Evolutionary conservation across 345 rosid genomes (phyloP).

Genomic region (Sisymbrium irio): DNA sequence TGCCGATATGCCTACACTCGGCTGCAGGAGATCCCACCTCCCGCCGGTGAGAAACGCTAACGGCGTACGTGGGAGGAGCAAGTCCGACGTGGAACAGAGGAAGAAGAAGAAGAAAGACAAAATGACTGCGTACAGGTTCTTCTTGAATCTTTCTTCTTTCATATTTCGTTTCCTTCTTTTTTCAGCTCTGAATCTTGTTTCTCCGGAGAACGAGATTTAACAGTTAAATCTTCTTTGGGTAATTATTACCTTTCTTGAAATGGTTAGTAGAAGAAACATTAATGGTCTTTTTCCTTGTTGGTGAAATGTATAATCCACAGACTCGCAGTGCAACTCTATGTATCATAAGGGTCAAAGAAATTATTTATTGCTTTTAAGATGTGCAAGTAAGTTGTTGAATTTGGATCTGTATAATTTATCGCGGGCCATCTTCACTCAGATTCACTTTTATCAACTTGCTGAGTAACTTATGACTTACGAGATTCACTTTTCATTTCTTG

Average conservation of each 20-base stretch:
- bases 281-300: not conserved
- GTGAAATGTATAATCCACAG: constrained; percentile 3
- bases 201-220: constrained; percentile 13
- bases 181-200: constrained; percentile 18
- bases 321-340: constrained; percentile 5
- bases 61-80: constrained; percentile 36
- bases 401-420: constrained; percentile 14
- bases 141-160: constrained; percentile 34
- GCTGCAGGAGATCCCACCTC: constrained; percentile 59
- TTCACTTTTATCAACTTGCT: not conserved
- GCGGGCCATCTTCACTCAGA: constrained; percentile 1
- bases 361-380: constrained; percentile 11
- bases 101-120: constrained; percentile 21
- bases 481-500: not conserved
- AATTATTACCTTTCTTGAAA: constrained; percentile 19
- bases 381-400: constrained; percentile 15
- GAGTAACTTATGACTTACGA: not conserved
- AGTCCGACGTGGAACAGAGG: constrained; percentile 30
- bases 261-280: constrained; percentile 22
- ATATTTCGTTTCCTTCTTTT: constrained; percentile 5
- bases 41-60: constrained; percentile 30
- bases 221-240: constrained; percentile 6
- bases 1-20: constrained; percentile 73
- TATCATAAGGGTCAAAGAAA: not conserved
- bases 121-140: constrained; percentile 5